Conservation (phyloP, 2,329 filamentous ascomycete species). For the Verruconis gallopava region DNA sequence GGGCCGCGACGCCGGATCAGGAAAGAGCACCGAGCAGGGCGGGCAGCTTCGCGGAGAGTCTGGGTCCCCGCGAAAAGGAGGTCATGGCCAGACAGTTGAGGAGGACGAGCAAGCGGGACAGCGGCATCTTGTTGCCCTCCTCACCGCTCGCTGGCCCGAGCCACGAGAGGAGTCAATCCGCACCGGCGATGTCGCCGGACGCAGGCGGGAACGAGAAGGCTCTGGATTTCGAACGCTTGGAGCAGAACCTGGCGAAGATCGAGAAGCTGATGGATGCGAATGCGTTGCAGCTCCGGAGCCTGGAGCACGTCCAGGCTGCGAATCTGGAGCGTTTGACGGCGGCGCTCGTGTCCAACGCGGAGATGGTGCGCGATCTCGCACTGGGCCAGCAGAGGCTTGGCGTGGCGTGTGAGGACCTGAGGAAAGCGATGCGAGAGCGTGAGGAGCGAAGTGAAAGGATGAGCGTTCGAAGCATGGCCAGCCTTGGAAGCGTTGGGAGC, state of each 20-base stretch:
- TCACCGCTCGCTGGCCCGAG: background rate
- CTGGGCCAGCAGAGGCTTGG: slow-evolving; percentile 4
- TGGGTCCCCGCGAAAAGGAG: background rate
- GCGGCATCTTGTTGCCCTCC: slow-evolving; percentile 5
- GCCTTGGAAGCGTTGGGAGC: background rate
- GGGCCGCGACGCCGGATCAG: background rate
- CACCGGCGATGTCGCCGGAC: background rate
- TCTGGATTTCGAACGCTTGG: slow-evolving; percentile 8
- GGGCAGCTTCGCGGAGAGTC: background rate
- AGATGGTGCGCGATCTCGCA: slow-evolving; percentile 4
- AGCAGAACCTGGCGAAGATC: slow-evolving; percentile 5
- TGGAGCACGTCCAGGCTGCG: slow-evolving; percentile 6
- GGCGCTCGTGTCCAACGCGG: slow-evolving; percentile 4
- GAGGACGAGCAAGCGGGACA: slow-evolving; percentile 6
- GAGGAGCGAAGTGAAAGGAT: background rate
- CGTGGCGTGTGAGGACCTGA: slow-evolving; percentile 6
- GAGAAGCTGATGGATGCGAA: slow-evolving; percentile 8
- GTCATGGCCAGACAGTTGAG: background rate
- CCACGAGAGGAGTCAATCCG: background rate
- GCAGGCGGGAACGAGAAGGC: background rate
- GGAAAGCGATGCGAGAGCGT: background rate
- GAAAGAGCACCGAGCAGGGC: background rate
- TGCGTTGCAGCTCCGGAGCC: slow-evolving; percentile 5
- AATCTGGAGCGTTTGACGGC: slow-evolving; percentile 8
- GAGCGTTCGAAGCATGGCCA: background rate